Evolutionary conservation across 805 yeast species (phyloP).

Genomic region (Yamadazyma endophytica): DNA sequence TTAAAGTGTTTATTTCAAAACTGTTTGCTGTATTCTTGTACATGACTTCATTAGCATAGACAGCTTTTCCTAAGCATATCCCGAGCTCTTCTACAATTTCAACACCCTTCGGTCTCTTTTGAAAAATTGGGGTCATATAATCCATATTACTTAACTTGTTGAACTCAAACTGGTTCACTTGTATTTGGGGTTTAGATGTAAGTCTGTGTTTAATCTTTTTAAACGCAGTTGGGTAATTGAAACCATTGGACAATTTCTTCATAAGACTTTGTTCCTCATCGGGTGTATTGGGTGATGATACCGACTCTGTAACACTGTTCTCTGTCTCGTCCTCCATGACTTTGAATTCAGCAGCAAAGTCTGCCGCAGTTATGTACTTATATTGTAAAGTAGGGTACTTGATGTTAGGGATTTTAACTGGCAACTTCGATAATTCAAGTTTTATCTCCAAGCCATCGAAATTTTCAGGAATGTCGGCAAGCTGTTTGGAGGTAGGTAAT

Average conservation of each 20-base stretch:
- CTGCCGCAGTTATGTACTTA: conserved; percentile 13
- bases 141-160: conserved; percentile 9
- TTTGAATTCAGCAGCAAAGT: conserved; percentile 18
- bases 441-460: conserved; percentile 15
- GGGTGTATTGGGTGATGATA: too few species aligned
- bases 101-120: conserved; percentile 2
- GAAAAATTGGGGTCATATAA: conserved; percentile 8
- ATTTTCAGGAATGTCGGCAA: neutral
- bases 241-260: conserved; percentile 6
- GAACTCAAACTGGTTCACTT: conserved; percentile 10
- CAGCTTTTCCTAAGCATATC: conserved; percentile 15
- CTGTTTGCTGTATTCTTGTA: conserved; percentile 3
- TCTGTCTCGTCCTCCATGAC: conserved; percentile 8
- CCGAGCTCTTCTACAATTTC: conserved; percentile 10
- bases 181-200: conserved; percentile 1
- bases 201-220: conserved; percentile 4
- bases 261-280: too few species aligned
- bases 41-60: conserved; percentile 11
- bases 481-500: conserved; percentile 19
- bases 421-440: conserved; percentile 19
- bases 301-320: neutral
- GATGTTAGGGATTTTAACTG: conserved; percentile 16
- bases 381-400: conserved; percentile 20
- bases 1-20: conserved; percentile 6
- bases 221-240: conserved; percentile 5